Percentiles rank a stretch among this genome's conserved stretches.
Evolutionary conservation across 192 early-diverging fungal genomes (phyloP).

Genomic region (Glomus cerebriforme): DNA sequence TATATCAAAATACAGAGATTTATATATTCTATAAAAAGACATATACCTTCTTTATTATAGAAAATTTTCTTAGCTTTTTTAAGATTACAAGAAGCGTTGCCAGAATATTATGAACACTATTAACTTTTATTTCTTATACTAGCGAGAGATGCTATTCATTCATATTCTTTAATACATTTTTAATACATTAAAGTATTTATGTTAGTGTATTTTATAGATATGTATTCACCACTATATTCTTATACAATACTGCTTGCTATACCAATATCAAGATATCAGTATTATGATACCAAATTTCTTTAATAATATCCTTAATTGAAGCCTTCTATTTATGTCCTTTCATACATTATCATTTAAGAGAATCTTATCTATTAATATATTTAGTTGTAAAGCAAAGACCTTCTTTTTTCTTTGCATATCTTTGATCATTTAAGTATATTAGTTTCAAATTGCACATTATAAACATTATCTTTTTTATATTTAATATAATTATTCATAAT

Average conservation of each 20-base stretch:
- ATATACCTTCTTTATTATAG: slow-evolving; percentile 1
- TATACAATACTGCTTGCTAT: slow-evolving; percentile 21
- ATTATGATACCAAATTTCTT: background rate
- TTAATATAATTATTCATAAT: too few relatives aligned
- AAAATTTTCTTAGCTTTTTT: background rate
- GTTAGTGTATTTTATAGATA: slow-evolving; percentile 18
- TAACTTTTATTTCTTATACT: slow-evolving; percentile 6
- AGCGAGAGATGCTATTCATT: slow-evolving; percentile 1
- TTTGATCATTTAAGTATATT: too few relatives aligned
- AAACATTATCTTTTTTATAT: too few relatives aligned
- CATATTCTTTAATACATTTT: background rate
- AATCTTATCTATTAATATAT: background rate
- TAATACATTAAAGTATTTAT: slow-evolving; percentile 13
- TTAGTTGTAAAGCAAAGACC: too few relatives aligned
- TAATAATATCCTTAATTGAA: slow-evolving; percentile 17
- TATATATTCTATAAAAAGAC: slow-evolving; percentile 21
- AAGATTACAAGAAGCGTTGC: slow-evolving; percentile 9
- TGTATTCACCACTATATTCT: slow-evolving; percentile 9
- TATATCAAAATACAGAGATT: slow-evolving; percentile 20
- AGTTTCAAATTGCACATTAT: too few relatives aligned
- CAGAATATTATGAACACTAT: slow-evolving; percentile 12
- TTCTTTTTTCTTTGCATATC: too few relatives aligned
- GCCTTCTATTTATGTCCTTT: slow-evolving; percentile 19
- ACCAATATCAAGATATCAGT: slow-evolving; percentile 10
- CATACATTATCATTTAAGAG: background rate